Percentiles rank a stretch among this genome's conserved stretches.
Evolutionary conservation across 306 rosid species (phyloP).

Genomic region (Vicia sativa): DNA sequence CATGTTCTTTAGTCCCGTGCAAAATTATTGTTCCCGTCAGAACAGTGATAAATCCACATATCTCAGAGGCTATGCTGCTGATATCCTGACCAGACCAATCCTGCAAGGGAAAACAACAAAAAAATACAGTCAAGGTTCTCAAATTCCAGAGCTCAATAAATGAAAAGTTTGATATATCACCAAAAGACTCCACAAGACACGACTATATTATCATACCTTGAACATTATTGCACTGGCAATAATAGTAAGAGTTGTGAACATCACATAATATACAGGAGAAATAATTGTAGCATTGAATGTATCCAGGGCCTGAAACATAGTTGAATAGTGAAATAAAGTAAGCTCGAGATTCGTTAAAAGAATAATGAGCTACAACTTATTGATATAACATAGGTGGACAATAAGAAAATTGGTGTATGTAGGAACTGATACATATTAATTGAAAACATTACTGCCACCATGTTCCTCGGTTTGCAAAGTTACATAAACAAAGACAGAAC

Average conservation of each 20-base stretch:
- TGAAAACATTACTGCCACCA: slow-evolving; percentile 26
- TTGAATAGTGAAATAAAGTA: slow-evolving; percentile 20
- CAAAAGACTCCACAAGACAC: slow-evolving; percentile 24
- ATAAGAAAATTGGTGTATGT: slow-evolving; percentile 10
- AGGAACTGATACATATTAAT: slow-evolving; percentile 10
- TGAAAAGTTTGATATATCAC: slow-evolving; percentile 7
- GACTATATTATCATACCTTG: slow-evolving; percentile 55
- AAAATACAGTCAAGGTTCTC: slow-evolving; percentile 25
- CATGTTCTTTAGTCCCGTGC: slow-evolving; percentile 80
- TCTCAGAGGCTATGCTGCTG: slow-evolving; percentile 81
- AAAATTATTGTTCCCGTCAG: slow-evolving; percentile 89
- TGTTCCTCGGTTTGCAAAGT: slow-evolving; percentile 27
- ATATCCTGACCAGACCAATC: slow-evolving; percentile 91
- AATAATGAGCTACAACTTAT: neutral
- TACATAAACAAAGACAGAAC: neutral
- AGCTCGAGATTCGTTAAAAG: slow-evolving; percentile 15
- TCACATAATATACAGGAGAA: slow-evolving; percentile 88
- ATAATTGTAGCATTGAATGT: slow-evolving; percentile 80
- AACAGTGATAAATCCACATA: slow-evolving; percentile 92
- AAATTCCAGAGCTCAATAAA: slow-evolving; percentile 21
- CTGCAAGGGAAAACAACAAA: slow-evolving; percentile 47
- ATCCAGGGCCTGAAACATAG: slow-evolving; percentile 77
- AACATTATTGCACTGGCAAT: slow-evolving; percentile 90
- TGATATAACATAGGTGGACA: slow-evolving; percentile 8
- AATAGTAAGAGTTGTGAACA: slow-evolving; percentile 92